Evolutionary conservation across 2,329 filamentous ascomycete species (phyloP).

Genomic region (Aspergillus uvarum): DNA sequence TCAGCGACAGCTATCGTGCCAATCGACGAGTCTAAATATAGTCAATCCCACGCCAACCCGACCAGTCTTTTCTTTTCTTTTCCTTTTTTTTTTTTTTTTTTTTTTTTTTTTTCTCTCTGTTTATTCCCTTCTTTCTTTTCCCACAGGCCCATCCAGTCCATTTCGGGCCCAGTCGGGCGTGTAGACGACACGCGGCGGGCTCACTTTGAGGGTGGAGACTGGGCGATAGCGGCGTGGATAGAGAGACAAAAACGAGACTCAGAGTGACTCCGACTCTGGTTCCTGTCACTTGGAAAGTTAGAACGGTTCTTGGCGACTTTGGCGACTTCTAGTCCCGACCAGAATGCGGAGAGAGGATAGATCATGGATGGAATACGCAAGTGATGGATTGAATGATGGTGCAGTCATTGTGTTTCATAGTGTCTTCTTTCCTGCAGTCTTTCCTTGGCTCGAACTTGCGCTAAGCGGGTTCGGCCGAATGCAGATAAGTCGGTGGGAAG

Average conservation of each 20-base stretch:
- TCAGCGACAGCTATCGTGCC: background rate
- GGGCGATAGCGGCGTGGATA: too few species aligned
- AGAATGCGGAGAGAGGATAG: background rate
- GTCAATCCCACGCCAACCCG: background rate
- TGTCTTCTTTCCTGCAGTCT: too few species aligned
- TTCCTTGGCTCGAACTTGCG: too few species aligned
- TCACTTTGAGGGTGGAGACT: background rate
- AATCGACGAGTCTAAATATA: background rate
- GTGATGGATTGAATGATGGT: background rate
- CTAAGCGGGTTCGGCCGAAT: too few species aligned
- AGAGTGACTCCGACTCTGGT: background rate
- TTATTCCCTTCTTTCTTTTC: background rate
- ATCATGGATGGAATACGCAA: background rate
- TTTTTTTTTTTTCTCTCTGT: too few species aligned
- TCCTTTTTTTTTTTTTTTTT: too few species aligned
- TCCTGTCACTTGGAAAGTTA: background rate
- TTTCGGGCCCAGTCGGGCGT: background rate
- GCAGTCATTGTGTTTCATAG: too few species aligned
- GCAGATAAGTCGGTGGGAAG: background rate
- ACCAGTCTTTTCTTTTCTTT: too few species aligned
- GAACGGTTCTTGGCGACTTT: too few species aligned
- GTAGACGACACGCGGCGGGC: background rate
- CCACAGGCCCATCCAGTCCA: background rate
- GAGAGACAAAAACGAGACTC: too few species aligned
- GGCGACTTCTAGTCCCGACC: too few species aligned